phyloP scores from a whole-genome alignment of 2,329 filamentous ascomycete species.

The Monosporascus sp. region DNA sequence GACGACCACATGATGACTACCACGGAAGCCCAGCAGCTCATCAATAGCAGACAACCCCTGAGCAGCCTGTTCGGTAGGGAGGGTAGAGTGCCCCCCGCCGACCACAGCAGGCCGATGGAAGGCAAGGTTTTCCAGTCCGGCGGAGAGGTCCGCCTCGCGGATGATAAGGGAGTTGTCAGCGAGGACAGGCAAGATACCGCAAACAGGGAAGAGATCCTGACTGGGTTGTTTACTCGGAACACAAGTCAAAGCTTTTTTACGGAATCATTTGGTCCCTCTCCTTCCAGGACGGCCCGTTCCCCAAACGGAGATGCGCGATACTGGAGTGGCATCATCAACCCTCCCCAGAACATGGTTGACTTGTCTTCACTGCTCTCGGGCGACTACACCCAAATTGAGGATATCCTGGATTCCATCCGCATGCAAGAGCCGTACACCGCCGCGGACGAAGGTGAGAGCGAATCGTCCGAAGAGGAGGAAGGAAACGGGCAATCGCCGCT shows the following conservation, averaged over 20 bases:
- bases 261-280: constrained; percentile 24
- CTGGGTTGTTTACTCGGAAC: constrained; percentile 39
- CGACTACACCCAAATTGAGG: constrained; percentile 24
- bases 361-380: constrained; percentile 24
- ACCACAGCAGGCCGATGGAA: constrained; percentile 55
- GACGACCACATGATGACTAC: constrained; percentile 75
- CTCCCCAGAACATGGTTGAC: constrained; percentile 25
- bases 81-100: constrained; percentile 59
- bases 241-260: constrained; percentile 27
- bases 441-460: constrained; percentile 15
- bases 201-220: constrained; percentile 56
- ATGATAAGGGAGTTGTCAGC: constrained; percentile 54
- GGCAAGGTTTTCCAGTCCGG: constrained; percentile 61
- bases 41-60: constrained; percentile 69
- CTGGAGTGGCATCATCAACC: constrained; percentile 25
- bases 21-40: constrained; percentile 69
- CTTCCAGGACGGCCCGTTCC: constrained; percentile 19
- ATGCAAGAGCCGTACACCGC: constrained; percentile 13
- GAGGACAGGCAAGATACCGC: constrained; percentile 57
- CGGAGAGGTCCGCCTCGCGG: constrained; percentile 59
- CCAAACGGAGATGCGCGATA: constrained; percentile 21
- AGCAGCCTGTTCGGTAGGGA: constrained; percentile 71
- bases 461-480: constrained; percentile 22
- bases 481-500: constrained; percentile 8
- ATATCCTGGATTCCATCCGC: constrained; percentile 26